Percentiles rank a stretch among this genome's conserved stretches.
Evolutionary conservation across 2,329 filamentous ascomycete species (phyloP).

Genomic region (Aureobasidium sp.): DNA sequence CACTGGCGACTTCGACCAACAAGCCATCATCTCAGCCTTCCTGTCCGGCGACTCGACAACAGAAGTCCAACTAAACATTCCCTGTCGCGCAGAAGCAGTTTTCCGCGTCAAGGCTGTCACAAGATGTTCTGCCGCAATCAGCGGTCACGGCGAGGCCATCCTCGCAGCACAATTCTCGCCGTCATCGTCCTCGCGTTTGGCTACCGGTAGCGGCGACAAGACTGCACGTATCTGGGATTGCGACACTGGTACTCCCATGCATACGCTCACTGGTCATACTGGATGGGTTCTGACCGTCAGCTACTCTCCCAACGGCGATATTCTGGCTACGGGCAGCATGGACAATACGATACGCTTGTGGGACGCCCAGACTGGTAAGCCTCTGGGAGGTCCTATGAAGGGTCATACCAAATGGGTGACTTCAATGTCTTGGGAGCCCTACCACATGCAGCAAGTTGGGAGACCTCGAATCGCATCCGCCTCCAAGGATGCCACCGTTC

Average conservation of each 20-base stretch:
- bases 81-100: slow-evolving; percentile 76
- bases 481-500: slow-evolving; percentile 81
- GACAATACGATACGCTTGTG: slow-evolving; percentile 88
- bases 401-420: slow-evolving; percentile 89
- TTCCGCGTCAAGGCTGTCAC: slow-evolving; percentile 91
- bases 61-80: slow-evolving; percentile 56
- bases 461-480: slow-evolving; percentile 75
- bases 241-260: slow-evolving; percentile 80
- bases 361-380: slow-evolving; percentile 74
- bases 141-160: slow-evolving; percentile 88
- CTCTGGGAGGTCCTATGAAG: slow-evolving; percentile 64
- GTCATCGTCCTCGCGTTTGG: slow-evolving; percentile 65
- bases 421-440: slow-evolving; percentile 86
- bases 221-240: slow-evolving; percentile 93
- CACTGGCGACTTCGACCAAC: slow-evolving; percentile 36
- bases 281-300: slow-evolving; percentile 84
- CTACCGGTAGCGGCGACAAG: slow-evolving; percentile 83
- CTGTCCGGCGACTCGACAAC: slow-evolving; percentile 43
- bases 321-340: slow-evolving; percentile 85
- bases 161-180: slow-evolving; percentile 82
- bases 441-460: slow-evolving; percentile 69
- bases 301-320: slow-evolving; percentile 76
- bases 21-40: slow-evolving; percentile 36
- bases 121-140: slow-evolving; percentile 78
- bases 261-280: slow-evolving; percentile 79